These are phyloP conservation scores for Cenococcum geophilum DNA, from an alignment of 495 filamentous ascomycete genomes.

Conservation along the genomic window DNA sequence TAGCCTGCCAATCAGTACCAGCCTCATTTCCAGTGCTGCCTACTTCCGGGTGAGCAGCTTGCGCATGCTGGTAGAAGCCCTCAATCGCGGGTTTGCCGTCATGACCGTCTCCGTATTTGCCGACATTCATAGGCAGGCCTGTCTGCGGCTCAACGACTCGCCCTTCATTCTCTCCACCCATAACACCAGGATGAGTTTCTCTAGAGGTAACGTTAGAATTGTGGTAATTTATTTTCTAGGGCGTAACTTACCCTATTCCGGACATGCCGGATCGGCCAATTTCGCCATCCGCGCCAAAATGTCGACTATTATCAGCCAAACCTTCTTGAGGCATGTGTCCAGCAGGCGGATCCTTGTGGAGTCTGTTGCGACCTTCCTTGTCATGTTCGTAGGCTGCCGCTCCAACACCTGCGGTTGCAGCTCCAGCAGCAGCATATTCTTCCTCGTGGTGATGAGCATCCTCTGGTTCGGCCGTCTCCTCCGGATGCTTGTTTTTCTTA, in stretches of 20 bases:
- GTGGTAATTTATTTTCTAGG: not conserved
- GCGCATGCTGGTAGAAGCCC: constrained; percentile 12
- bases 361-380: constrained; percentile 16
- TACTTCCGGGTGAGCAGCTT: not conserved
- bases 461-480: constrained; percentile 10
- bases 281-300: constrained; percentile 20
- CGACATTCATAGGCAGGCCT: constrained; percentile 35
- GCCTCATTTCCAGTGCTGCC: not conserved
- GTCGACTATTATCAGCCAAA: constrained; percentile 4
- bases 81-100: constrained; percentile 23
- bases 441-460: constrained; percentile 2
- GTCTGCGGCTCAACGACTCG: constrained; percentile 32
- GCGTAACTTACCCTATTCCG: constrained; percentile 20
- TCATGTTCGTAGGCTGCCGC: constrained; percentile 20
- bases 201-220: constrained; percentile 1
- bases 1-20: constrained; percentile 26
- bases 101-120: constrained; percentile 28
- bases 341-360: constrained; percentile 33
- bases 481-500: constrained; percentile 24
- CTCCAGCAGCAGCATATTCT: constrained; percentile 20
- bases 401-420: constrained; percentile 7
- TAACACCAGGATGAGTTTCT: not conserved
- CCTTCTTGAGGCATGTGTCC: constrained; percentile 11
- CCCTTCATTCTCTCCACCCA: constrained; percentile 8
- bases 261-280: constrained; percentile 15